These are phyloP conservation scores for Neofusicoccum ribis DNA, from an alignment of 2,329 filamentous ascomycete species.

Conservation along the genomic window DNA sequence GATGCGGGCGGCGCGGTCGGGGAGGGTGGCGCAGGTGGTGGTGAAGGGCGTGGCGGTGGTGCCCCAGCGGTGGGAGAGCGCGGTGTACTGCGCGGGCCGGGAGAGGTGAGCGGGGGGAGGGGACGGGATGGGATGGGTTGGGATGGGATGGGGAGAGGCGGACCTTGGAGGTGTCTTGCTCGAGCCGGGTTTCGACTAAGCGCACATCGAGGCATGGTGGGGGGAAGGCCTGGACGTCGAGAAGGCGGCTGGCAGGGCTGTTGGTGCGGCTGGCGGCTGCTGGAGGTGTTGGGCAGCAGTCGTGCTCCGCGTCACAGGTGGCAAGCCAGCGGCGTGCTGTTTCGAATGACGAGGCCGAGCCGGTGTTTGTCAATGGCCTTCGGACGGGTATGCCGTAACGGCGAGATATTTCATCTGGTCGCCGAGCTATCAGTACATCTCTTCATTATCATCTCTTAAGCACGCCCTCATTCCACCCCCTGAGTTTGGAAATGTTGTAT, in stretches of 20 bases:
- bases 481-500: not conserved
- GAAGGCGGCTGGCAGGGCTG: not conserved
- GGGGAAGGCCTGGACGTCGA: not conserved
- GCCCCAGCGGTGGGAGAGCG: constrained; percentile 3
- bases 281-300: not conserved
- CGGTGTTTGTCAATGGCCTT: not conserved
- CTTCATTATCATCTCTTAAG: not conserved
- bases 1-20: not conserved
- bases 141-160: not conserved
- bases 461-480: not conserved
- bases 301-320: not conserved
- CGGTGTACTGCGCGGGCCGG: not conserved
- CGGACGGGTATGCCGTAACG: not conserved
- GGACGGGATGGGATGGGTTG: no score
- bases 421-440: not conserved
- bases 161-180: not conserved
- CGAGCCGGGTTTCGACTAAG: not conserved
- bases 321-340: not conserved
- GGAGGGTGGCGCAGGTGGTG: not conserved
- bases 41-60: not conserved
- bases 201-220: not conserved
- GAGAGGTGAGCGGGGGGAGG: not conserved
- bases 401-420: not conserved
- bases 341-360: not conserved
- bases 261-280: no score